phyloP scores from a whole-genome alignment of 345 rosid species.

The Angophora floribunda region DNA sequence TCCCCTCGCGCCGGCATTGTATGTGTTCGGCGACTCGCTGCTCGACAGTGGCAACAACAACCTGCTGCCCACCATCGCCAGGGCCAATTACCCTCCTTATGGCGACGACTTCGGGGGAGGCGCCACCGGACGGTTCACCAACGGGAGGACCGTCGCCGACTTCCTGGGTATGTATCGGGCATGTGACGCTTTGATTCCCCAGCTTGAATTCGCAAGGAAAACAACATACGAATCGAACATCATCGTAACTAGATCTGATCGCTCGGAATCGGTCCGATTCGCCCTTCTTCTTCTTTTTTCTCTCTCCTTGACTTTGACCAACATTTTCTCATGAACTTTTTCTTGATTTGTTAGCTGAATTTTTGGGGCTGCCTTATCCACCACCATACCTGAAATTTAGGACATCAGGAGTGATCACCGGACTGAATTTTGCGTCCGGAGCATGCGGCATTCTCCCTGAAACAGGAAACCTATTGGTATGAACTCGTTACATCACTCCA shows the following conservation, averaged over 20 bases:
- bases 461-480: conserved; percentile 21
- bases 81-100: conserved; percentile 28
- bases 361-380: conserved; percentile 28
- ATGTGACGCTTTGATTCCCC: neutral
- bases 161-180: conserved; percentile 12
- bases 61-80: conserved; percentile 18
- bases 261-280: neutral
- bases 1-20: conserved; percentile 21
- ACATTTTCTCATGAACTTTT: neutral
- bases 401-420: neutral
- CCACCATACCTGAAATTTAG: conserved; percentile 17
- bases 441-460: conserved; percentile 36
- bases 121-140: conserved; percentile 38
- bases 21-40: conserved; percentile 38
- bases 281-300: neutral
- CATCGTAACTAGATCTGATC: neutral
- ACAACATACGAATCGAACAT: neutral
- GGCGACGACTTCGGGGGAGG: conserved; percentile 19
- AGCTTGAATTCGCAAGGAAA: neutral
- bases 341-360: conserved; percentile 20
- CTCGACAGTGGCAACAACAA: conserved; percentile 49
- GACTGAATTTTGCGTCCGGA: conserved; percentile 48
- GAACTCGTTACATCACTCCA: neutral
- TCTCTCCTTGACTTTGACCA: neutral
- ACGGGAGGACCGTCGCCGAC: conserved; percentile 33